These are phyloP conservation scores for Annulohypoxylon nitens DNA, from an alignment of 495 filamentous ascomycete genomes.

Conservation along the genomic window DNA sequence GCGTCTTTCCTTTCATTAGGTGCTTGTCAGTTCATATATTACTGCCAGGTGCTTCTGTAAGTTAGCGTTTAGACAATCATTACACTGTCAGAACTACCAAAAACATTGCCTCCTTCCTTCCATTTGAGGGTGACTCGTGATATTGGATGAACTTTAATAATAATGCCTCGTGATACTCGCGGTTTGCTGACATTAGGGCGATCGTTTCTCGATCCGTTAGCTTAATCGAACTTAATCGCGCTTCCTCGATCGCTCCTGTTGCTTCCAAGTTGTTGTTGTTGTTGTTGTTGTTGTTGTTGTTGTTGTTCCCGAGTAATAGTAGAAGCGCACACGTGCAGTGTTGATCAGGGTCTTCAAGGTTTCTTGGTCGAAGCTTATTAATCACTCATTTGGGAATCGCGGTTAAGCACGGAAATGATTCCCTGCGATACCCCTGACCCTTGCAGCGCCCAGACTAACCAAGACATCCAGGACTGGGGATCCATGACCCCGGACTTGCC, in stretches of 20 bases:
- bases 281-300: no score
- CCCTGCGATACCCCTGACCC: slow-evolving; percentile 23
- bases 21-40: slow-evolving; percentile 14
- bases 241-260: background rate
- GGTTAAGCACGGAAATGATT: slow-evolving; percentile 17
- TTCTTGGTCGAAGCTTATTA: slow-evolving; percentile 16
- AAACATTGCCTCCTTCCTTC: background rate
- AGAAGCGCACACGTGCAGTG: background rate
- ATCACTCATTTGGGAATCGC: slow-evolving; percentile 23
- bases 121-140: background rate
- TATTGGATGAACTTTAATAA: background rate
- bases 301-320: background rate
- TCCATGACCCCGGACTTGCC: slow-evolving; percentile 13
- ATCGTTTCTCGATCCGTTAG: background rate
- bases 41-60: slow-evolving; percentile 7
- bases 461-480: background rate
- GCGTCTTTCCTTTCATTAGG: slow-evolving; percentile 20
- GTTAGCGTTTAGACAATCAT: slow-evolving; percentile 37
- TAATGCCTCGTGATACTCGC: background rate
- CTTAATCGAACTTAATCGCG: background rate
- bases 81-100: slow-evolving; percentile 3
- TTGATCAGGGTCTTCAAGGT: background rate
- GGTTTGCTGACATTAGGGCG: background rate
- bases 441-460: slow-evolving; percentile 34
- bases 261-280: no score